A percentile compares a stretch with the other conserved stretches of the same genome.
Evolutionary conservation across 1,284 basidiomycete species (phyloP).

Genomic region (Leccinum laetum): DNA sequence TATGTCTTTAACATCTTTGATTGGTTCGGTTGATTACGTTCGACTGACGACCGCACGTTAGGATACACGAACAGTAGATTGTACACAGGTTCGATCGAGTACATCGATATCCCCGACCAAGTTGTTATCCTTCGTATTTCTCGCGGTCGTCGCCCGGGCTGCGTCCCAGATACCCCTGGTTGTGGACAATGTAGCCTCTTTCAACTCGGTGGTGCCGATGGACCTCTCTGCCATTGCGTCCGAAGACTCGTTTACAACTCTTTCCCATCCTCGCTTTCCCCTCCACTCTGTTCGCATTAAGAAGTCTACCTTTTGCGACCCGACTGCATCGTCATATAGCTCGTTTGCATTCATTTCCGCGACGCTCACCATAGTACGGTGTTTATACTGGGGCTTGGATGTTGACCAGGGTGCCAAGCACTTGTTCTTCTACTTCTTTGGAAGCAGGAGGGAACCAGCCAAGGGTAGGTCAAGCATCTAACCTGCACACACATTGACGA

Average conservation of each 20-base stretch:
- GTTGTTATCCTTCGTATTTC: constrained; percentile 9
- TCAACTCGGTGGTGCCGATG: constrained; percentile 1
- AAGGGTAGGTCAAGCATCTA: constrained; percentile 34
- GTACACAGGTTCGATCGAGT: constrained; percentile 41
- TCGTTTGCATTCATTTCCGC: not conserved
- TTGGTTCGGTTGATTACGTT: not conserved
- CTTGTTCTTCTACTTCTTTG: constrained; percentile 87
- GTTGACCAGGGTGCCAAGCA: constrained; percentile 57
- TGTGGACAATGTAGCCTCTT: not conserved
- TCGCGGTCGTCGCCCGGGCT: constrained; percentile 4
- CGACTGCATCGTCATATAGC: constrained; percentile 54
- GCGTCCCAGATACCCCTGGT: constrained; percentile 12
- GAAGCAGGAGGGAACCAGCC: constrained; percentile 67
- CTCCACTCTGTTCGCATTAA: constrained; percentile 58
- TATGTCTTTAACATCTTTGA: constrained; percentile 8
- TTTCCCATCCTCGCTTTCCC: constrained; percentile 50
- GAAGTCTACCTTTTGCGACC: constrained; percentile 57
- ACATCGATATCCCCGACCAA: constrained; percentile 26
- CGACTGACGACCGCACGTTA: constrained; percentile 16
- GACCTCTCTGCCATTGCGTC: constrained; percentile 32
- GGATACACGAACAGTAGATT: constrained; percentile 42
- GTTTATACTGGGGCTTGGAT: constrained; percentile 63
- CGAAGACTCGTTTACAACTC: constrained; percentile 39
- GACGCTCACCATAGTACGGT: constrained; percentile 27
- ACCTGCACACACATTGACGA: not conserved